These are phyloP conservation scores for Rhodosporidiobolus sp. DNA, from an alignment of 768 basidiomycete species.

Conservation along the genomic window DNA sequence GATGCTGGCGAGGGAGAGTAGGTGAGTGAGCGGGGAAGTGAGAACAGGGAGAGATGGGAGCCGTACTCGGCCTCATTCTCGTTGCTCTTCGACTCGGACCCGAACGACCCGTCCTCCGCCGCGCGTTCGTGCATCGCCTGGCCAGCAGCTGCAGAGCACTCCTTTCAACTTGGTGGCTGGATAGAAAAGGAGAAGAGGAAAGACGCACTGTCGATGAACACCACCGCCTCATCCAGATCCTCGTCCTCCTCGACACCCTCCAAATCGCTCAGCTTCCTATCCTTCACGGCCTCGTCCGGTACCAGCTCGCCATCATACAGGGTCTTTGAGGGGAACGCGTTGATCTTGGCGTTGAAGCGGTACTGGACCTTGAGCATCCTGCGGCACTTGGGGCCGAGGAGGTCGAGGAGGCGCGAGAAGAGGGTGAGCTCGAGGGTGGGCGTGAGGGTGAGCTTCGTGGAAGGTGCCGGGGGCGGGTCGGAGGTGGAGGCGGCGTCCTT, in stretches of 20 bases:
- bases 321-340: slow-evolving; percentile 35
- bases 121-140: slow-evolving; percentile 62
- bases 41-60: not conserved
- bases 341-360: slow-evolving; percentile 48
- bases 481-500: not conserved
- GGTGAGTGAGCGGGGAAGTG: not conserved
- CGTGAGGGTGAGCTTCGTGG: slow-evolving; percentile 56
- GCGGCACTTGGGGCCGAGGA: slow-evolving; percentile 81
- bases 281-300: slow-evolving; percentile 13
- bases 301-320: slow-evolving; percentile 39
- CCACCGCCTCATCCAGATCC: slow-evolving; percentile 68
- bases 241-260: slow-evolving; percentile 68
- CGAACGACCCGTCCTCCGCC: slow-evolving; percentile 49
- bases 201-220: slow-evolving; percentile 75
- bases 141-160: slow-evolving; percentile 37
- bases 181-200: not conserved
- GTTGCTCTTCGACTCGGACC: slow-evolving; percentile 73
- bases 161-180: no score
- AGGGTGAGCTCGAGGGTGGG: slow-evolving; percentile 79
- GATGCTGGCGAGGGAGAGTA: not conserved
- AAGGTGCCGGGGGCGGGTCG: not conserved
- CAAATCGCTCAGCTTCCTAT: slow-evolving; percentile 53
- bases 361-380: slow-evolving; percentile 87
- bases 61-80: slow-evolving; percentile 88
- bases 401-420: slow-evolving; percentile 83